A percentile compares a stretch with the other conserved stretches of the same genome.
These are phyloP conservation scores for Pseudomassariella vexata DNA, from an alignment of 2,329 filamentous ascomycete genomes.

Conservation along the genomic window DNA sequence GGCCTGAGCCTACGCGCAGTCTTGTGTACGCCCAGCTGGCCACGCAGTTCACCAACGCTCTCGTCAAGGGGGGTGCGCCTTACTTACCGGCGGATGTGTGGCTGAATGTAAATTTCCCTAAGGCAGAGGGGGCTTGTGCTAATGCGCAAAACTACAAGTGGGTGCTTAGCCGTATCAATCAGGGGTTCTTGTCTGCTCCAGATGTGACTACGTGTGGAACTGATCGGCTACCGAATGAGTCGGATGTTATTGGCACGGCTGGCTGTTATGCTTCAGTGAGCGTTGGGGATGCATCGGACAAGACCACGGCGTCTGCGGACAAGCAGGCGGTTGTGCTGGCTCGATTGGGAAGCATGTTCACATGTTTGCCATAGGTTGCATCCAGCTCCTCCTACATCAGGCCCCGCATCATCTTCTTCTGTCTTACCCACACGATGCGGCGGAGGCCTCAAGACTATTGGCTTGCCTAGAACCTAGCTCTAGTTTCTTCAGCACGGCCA, in stretches of 20 bases:
- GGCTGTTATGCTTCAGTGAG: constrained; percentile 61
- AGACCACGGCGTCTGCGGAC: constrained; percentile 49
- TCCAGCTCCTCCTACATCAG: too few relatives aligned
- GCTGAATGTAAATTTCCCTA: constrained; percentile 66
- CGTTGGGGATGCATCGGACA: constrained; percentile 53
- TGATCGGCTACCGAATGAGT: constrained; percentile 53
- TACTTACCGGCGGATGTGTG: constrained; percentile 57
- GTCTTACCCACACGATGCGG: too few relatives aligned
- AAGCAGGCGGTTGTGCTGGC: constrained; percentile 44
- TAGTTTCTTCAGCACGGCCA: too few relatives aligned
- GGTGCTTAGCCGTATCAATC: constrained; percentile 57
- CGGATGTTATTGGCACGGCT: constrained; percentile 38
- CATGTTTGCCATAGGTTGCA: constrained; percentile 43
- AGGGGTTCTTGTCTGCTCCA: constrained; percentile 41
- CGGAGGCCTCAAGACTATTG: too few relatives aligned
- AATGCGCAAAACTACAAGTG: constrained; percentile 52
- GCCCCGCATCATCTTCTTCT: too few relatives aligned
- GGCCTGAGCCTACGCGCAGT: constrained; percentile 46
- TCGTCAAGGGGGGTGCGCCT: constrained; percentile 52
- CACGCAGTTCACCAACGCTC: constrained; percentile 46
- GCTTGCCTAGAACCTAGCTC: too few relatives aligned
- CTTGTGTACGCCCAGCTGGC: constrained; percentile 60
- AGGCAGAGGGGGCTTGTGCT: constrained; percentile 44
- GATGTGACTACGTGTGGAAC: constrained; percentile 55
- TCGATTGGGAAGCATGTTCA: constrained; percentile 42